These are phyloP conservation scores for Geum urbanum DNA, from an alignment of 306 rosid species.

Conservation along the genomic window DNA sequence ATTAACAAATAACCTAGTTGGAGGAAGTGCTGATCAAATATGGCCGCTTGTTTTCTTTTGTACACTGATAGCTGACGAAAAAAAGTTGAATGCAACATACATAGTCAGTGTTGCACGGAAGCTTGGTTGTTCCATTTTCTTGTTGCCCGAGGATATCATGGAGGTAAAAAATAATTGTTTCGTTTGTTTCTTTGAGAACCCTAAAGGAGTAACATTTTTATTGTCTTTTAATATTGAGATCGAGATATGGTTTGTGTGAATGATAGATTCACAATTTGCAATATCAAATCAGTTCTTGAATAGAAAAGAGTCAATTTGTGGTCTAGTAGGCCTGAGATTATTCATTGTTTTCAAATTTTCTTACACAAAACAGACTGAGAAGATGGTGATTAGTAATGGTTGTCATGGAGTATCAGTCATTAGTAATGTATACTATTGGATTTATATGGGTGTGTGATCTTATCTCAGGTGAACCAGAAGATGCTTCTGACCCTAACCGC, in stretches of 20 bases:
- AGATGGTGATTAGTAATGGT: not conserved
- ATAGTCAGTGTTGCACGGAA: slow-evolving; percentile 92
- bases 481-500: slow-evolving; percentile 88
- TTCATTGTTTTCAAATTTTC: not conserved
- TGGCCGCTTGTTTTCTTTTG: slow-evolving; percentile 16
- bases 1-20: not conserved
- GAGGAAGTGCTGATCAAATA: slow-evolving; percentile 1
- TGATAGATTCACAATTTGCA: not conserved
- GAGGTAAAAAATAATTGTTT: slow-evolving; percentile 52
- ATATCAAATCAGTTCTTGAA: not conserved
- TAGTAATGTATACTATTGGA: not conserved
- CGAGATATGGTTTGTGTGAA: not conserved
- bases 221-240: not conserved
- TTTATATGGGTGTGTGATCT: slow-evolving; percentile 16
- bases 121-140: slow-evolving; percentile 92
- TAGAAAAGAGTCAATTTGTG: not conserved
- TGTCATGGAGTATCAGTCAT: not conserved
- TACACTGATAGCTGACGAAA: slow-evolving; percentile 64
- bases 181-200: slow-evolving; percentile 1
- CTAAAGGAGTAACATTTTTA: slow-evolving; percentile 4
- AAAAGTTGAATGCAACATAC: slow-evolving; percentile 89
- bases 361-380: not conserved
- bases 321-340: not conserved
- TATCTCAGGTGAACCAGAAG: slow-evolving; percentile 88
- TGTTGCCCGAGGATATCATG: slow-evolving; percentile 90